A percentile compares a stretch with the other conserved stretches of the same genome.
Evolutionary conservation across 805 yeast species (phyloP).

Genomic region (Yarrowia alimentaria): DNA sequence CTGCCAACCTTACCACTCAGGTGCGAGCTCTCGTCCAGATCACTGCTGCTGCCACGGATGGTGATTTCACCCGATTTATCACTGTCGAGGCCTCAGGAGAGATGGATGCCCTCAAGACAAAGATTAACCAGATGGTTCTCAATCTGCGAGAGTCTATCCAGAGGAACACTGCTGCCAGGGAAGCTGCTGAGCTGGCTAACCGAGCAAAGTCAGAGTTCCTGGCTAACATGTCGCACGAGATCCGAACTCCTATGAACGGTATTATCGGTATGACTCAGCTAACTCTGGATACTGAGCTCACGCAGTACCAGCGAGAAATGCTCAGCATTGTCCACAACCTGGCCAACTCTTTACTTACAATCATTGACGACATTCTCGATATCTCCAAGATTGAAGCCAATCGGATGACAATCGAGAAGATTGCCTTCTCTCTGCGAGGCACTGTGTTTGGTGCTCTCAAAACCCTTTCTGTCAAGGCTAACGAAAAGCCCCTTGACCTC

Average conservation of each 20-base stretch:
- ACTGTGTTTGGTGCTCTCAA: conserved; percentile 88
- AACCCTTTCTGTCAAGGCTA: conserved; percentile 85
- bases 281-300: conserved; percentile 81
- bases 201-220: conserved; percentile 85
- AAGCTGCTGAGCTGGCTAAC: conserved; percentile 89
- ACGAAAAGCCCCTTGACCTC: conserved; percentile 77
- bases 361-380: conserved; percentile 86
- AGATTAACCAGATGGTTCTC: conserved; percentile 76
- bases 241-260: conserved; percentile 91
- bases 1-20: conserved; percentile 87
- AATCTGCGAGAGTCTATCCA: conserved; percentile 85
- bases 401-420: conserved; percentile 88
- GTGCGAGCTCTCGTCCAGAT: conserved; percentile 92
- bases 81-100: conserved; percentile 92
- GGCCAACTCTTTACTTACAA: conserved; percentile 80
- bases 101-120: conserved; percentile 61
- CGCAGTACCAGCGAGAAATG: conserved; percentile 92
- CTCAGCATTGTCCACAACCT: conserved; percentile 82
- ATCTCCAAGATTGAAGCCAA: conserved; percentile 92
- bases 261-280: conserved; percentile 90
- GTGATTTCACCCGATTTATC: conserved; percentile 84
- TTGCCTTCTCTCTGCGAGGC: conserved; percentile 80
- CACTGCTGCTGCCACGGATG: conserved; percentile 92
- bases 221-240: conserved; percentile 86
- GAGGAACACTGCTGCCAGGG: conserved; percentile 89